Conservation (phyloP, 495 filamentous ascomycete genomes). For the Aspergillus incahuasiensis region DNA sequence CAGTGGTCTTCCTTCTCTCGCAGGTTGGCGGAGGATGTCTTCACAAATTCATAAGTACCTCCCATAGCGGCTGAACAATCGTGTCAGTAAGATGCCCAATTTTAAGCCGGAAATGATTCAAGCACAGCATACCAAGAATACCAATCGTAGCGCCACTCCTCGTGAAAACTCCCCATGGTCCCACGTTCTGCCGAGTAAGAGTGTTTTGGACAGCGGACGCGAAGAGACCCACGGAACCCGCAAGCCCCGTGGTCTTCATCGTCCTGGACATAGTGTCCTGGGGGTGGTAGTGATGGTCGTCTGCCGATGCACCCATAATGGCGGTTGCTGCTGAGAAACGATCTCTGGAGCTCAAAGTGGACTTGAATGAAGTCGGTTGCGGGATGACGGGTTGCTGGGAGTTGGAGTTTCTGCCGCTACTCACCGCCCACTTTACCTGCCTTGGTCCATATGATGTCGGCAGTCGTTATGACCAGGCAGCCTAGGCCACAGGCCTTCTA, state of each 20-base stretch:
- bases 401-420: constrained; percentile 28
- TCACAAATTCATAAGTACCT: constrained; percentile 72
- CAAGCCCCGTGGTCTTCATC: constrained; percentile 58
- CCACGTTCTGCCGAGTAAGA: constrained; percentile 71
- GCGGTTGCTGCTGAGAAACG: constrained; percentile 19
- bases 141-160: constrained; percentile 62
- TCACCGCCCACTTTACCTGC: constrained; percentile 25
- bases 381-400: constrained; percentile 29
- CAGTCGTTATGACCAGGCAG: constrained; percentile 1
- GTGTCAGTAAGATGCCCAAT: constrained; percentile 18
- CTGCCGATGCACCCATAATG: constrained; percentile 45
- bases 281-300: constrained; percentile 62
- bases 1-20: constrained; percentile 67
- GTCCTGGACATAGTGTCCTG: constrained; percentile 70
- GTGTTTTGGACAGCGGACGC: constrained; percentile 80
- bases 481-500: constrained; percentile 9
- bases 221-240: constrained; percentile 63
- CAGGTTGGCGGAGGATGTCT: constrained; percentile 68
- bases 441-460: constrained; percentile 10
- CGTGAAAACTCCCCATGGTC: constrained; percentile 70
- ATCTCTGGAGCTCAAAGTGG: constrained; percentile 18
- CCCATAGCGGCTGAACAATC: constrained; percentile 65
- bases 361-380: constrained; percentile 15
- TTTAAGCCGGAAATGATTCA: too few relatives aligned
- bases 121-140: constrained; percentile 53